Evolutionary conservation across 345 rosid genomes (phyloP), one percentile per base, ranked within the genome.

Genomic region (Noccaea bulbosa): DNA sequence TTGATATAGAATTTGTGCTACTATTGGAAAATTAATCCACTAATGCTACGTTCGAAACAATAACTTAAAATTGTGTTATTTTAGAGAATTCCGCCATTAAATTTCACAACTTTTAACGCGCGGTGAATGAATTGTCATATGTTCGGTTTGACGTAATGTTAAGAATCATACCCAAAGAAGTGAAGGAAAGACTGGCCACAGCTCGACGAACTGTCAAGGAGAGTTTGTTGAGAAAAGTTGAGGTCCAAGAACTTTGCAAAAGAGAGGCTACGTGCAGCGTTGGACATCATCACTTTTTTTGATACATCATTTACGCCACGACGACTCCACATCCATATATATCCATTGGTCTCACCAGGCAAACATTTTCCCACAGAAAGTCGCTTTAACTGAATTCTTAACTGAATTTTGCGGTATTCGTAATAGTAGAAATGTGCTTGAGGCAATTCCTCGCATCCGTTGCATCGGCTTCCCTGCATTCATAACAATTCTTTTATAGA

Each of bases 261-360:
- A 41, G 94, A 90, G 69, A 90, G 76, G 73, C 83, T 56, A 12
- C 85, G 78, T 8, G 92, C 85, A 64, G 90, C 82, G 67, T 72
- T 57, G 33, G 92, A 91, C 44, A 91, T 62, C 45, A 83, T 37
- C 15, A 91, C 90, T 77, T 89, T 85, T 78, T 85, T 85, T 11
- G 97, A 81, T 78, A 69, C 97, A 88, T 48, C 30, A 76, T 83
- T 81, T 43, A 1, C 7, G 44, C 83, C 78, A 65, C 90, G 83
- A 12, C 86, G 58, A 70, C 92, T 80, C 97, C 97, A 91, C 97
- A 91, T 91, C 97, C 97, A 90, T 63, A 90, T 72, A 78, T 86
- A 84, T 70, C 88, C 87, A 69, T 82, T 77, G 15, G 63, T 74
- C 74, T 85, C 87, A 51, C 94, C 89, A 14, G 90, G 78, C 66